Conservation (phyloP, 2,329 filamentous ascomycete species). For the Aotearoamyces nothofagi region DNA sequence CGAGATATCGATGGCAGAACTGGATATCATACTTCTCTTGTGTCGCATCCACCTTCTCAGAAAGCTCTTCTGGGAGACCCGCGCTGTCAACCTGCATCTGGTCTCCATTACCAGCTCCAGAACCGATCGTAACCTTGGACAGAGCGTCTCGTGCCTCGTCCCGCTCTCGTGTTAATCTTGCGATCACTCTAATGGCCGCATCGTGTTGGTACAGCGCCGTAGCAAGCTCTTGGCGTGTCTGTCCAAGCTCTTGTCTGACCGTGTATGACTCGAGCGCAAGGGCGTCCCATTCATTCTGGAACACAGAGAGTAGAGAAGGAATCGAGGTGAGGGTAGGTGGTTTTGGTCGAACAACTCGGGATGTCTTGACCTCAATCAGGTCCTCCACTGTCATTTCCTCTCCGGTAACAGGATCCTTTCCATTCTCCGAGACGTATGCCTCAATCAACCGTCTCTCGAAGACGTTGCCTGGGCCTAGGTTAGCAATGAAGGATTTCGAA, state of each 20-base stretch:
- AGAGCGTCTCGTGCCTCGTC: slow-evolving; percentile 86
- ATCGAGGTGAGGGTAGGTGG: slow-evolving; percentile 93
- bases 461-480: slow-evolving; percentile 48
- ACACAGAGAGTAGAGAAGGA: slow-evolving; percentile 80
- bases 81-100: slow-evolving; percentile 87
- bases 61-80: slow-evolving; percentile 55
- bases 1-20: neutral
- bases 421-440: slow-evolving; percentile 84
- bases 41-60: slow-evolving; percentile 61
- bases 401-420: slow-evolving; percentile 80
- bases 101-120: slow-evolving; percentile 46
- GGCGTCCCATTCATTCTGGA: slow-evolving; percentile 98
- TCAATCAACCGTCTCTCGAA: slow-evolving; percentile 95
- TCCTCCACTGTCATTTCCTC: slow-evolving; percentile 75
- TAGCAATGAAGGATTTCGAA: slow-evolving; percentile 8
- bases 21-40: slow-evolving; percentile 53
- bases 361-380: slow-evolving; percentile 72
- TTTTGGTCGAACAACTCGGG: slow-evolving; percentile 71
- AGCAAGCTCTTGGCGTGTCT: slow-evolving; percentile 85
- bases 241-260: slow-evolving; percentile 73
- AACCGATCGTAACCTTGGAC: slow-evolving; percentile 65
- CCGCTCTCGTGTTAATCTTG: slow-evolving; percentile 74
- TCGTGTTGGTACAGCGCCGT: slow-evolving; percentile 94
- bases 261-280: slow-evolving; percentile 85
- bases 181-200: slow-evolving; percentile 90